These are phyloP conservation scores for Lactarius psammicola DNA, from an alignment of 768 basidiomycete species.

Conservation along the genomic window DNA sequence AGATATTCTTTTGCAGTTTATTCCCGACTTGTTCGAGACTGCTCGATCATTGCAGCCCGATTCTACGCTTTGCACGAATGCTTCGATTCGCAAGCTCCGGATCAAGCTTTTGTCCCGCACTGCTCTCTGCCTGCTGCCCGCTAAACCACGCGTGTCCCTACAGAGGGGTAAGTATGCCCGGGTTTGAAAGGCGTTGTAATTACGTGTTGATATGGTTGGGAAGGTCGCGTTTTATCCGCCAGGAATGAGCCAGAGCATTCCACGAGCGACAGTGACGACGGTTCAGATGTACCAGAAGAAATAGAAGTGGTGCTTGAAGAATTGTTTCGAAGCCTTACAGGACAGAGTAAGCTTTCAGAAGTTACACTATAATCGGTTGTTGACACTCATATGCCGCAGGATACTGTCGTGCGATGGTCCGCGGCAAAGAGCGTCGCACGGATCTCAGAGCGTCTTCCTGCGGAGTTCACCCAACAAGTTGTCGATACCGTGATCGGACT, in stretches of 20 bases:
- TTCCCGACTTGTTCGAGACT: conserved; percentile 47
- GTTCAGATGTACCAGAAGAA: conserved; percentile 71
- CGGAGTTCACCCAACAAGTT: conserved; percentile 75
- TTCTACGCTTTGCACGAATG: conserved; percentile 49
- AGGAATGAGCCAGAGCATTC: conserved; percentile 27
- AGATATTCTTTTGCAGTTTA: conserved; percentile 48
- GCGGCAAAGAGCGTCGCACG: conserved; percentile 90
- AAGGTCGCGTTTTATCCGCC: conserved; percentile 4
- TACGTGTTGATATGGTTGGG: conserved; percentile 8
- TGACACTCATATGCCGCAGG: conserved; percentile 47
- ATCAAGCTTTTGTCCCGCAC: conserved; percentile 67
- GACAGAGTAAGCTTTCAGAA: conserved; percentile 62
- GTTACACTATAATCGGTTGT: conserved; percentile 4
- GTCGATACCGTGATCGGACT: conserved; percentile 71
- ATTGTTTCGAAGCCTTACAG: conserved; percentile 67
- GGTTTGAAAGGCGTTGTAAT: background rate
- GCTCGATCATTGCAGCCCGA: conserved; percentile 43
- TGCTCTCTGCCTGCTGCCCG: conserved; percentile 61
- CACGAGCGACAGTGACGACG: conserved; percentile 36
- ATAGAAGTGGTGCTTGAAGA: conserved; percentile 73
- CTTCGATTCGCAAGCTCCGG: conserved; percentile 64
- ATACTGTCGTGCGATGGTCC: conserved; percentile 93
- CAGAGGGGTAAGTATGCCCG: conserved; percentile 41
- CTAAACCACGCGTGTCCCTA: conserved; percentile 38
- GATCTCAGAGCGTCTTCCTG: conserved; percentile 75